Evolutionary conservation across 2,329 filamentous ascomycete species (phyloP).

Genomic region (Immersiporthe knoxdaviesiana): DNA sequence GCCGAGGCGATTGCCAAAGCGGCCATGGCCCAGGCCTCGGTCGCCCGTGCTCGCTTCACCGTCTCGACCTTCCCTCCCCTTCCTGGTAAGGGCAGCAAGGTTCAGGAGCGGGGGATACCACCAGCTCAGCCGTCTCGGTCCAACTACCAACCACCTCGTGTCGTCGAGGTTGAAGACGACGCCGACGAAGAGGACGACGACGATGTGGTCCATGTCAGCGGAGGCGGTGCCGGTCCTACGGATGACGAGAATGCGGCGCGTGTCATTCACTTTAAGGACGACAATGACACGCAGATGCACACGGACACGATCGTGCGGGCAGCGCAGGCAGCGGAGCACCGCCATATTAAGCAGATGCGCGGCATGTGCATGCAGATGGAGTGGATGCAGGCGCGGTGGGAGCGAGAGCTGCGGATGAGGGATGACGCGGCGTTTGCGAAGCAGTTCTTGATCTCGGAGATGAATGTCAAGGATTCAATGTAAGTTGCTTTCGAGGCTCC

Average conservation of each 20-base stretch:
- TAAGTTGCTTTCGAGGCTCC: constrained; percentile 15
- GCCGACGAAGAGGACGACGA: constrained; percentile 33
- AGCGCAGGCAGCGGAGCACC: constrained; percentile 65
- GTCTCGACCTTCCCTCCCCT: constrained; percentile 22
- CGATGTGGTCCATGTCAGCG: constrained; percentile 11
- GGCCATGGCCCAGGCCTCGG: constrained; percentile 32
- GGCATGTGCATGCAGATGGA: constrained; percentile 88
- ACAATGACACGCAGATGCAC: constrained; percentile 50
- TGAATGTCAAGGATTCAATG: constrained; percentile 71
- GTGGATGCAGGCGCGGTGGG: constrained; percentile 82
- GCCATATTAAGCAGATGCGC: constrained; percentile 75
- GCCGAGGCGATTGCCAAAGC: constrained; percentile 39
- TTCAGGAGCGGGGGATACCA: constrained; percentile 22
- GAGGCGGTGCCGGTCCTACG: constrained; percentile 1
- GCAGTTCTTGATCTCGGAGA: constrained; percentile 76
- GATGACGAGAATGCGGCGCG: constrained; percentile 29
- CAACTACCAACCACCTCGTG: constrained; percentile 31
- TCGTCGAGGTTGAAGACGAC: constrained; percentile 35
- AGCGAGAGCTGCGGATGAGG: constrained; percentile 79
- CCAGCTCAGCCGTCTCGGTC: not conserved
- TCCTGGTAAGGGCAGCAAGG: constrained; percentile 12
- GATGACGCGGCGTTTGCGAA: constrained; percentile 85
- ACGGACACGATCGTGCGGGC: constrained; percentile 63
- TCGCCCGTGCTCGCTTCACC: constrained; percentile 27
- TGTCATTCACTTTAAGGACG: constrained; percentile 31